Base-by-base conservation (phyloP, 2,329 filamentous ascomycete species). In the Coccinonectria pachysandricola region DNA sequence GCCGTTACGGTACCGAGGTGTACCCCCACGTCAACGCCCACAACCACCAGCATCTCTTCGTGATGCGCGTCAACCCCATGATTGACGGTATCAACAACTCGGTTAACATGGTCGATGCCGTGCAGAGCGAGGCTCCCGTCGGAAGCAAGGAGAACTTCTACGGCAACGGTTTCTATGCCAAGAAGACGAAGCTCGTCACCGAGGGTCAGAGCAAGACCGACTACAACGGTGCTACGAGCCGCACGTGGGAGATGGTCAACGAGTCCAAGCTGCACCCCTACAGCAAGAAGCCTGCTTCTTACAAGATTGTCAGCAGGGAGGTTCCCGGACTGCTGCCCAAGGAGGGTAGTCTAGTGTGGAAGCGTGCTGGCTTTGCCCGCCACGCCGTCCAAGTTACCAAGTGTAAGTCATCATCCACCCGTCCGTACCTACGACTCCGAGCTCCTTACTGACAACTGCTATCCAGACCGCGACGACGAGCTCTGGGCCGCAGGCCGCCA, bases 11-110 rank as follows among this genome's bases (percentile, higher is more conserved):
- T 30, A 93, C 86, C 0, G 79, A 93, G 53, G 87, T 95, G 7
- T 91, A 88, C 48, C 38, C 38, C 1, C 82, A 84, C 0, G 65
- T 94, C 48, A 93, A 94, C 47, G 87, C 87, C 1, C 87, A 94
- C 60, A 94, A 94, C 60, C 87, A 95, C 55, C 86, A 95, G 56
- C 87, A 95, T 54, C 68, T 95, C 16, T 95, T 95, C 71, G 94
- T 85, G 50, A 62, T 95, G 21, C 82, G 87, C 21, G 64, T 94
- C 21, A 82, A 95, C 50, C 73, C 86, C 16, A 91, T 88, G 48
- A 71, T 95, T 29, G 87, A 94, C 49, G 87, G 87, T 0, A 72
- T 78, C 1, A 68, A 77, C 37, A 95, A 95, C 53, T 87, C 85
- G 0, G 67, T 94, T 32, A 88, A 85, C 62, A 74, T 87, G 57